Evolutionary conservation across 192 early-diverging fungal species (phyloP), one percentile per base, ranked within the genome.

Genomic region (Pilaira anomala): DNA sequence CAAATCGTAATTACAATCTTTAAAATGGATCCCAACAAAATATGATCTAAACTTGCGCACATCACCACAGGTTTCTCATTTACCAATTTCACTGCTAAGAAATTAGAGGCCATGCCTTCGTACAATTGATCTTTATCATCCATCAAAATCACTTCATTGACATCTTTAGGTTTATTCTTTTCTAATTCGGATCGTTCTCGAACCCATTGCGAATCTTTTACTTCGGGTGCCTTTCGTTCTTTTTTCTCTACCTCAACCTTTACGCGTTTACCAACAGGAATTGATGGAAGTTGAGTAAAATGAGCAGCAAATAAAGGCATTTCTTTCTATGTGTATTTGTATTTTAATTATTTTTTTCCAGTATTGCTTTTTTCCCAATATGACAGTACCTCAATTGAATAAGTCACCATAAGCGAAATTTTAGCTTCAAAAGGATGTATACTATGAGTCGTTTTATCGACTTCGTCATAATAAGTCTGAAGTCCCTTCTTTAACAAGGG

Each of bases 181-280:
- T 80, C 80, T 1, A 89, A 14, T 2, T 30, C 36, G 22, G 50
- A 62, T 16, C 89, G 80, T 49, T 86, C 85, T 7, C 88, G 80
- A 36, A 87, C 74, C 89, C 89, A 91, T 60, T 86, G 77, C 1
- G 89, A 87, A 67, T 91, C 86, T 65, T 91, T 91, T n/a, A 80
- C 78, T 19, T 60, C 57, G 0, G 89, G 79, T 16, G 66, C 50
- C 0, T 71, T 69, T 45, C 89, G 67, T 11, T 82, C 82, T 11
- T 79, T 58, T 36, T 84, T 84, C 45, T 77, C 73, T 8, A 87
- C 40, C 14, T 77, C 66, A 3, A 89, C 83, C 39, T 50, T 73
- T 45, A 58, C 63, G 45, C 67, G 48, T 14, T 62, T 26, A 5
- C 33, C 42, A 2, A 50, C 21, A 36, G 71, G 75, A 39, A 41